Percentiles rank a stretch among this genome's conserved stretches.
These are phyloP conservation scores for Russula vinacea DNA, from an alignment of 768 basidiomycete genomes.

Conservation along the genomic window DNA sequence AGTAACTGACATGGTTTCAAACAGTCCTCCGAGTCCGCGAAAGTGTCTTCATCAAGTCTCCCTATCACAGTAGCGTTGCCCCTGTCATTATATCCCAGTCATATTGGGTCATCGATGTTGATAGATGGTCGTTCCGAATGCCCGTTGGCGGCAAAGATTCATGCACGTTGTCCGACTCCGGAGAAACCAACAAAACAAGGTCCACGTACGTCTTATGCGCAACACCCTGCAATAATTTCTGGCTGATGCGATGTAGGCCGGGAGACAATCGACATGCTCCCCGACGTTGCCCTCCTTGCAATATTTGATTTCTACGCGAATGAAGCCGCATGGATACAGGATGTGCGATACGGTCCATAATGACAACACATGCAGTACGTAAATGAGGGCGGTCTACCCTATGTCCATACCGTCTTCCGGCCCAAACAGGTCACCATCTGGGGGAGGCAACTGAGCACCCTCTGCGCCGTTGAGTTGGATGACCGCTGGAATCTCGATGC, in stretches of 20 bases:
- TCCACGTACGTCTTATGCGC: not conserved
- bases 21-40: not conserved
- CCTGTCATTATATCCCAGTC: not conserved
- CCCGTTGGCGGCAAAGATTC: not conserved
- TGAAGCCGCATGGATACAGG: no score
- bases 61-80: not conserved
- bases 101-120: not conserved
- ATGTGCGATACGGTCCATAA: no score
- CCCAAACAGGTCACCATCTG: slow-evolving; percentile 26
- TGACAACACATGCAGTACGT: no score
- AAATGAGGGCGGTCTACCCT: slow-evolving; percentile 26
- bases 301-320: not conserved
- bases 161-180: not conserved
- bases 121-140: not conserved
- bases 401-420: slow-evolving; percentile 35
- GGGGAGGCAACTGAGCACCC: slow-evolving; percentile 16
- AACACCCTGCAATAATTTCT: not conserved
- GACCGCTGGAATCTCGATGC: slow-evolving; percentile 19
- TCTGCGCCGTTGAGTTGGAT: slow-evolving; percentile 26
- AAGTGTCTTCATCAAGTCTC: not conserved
- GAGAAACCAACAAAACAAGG: not conserved
- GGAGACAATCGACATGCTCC: not conserved
- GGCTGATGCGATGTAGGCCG: not conserved
- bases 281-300: not conserved
- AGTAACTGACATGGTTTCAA: not conserved